A percentile compares a stretch with the other conserved stretches of the same genome.
Conservation (phyloP, 257 asterid genomes). For the Primulina huaijiensis region DNA sequence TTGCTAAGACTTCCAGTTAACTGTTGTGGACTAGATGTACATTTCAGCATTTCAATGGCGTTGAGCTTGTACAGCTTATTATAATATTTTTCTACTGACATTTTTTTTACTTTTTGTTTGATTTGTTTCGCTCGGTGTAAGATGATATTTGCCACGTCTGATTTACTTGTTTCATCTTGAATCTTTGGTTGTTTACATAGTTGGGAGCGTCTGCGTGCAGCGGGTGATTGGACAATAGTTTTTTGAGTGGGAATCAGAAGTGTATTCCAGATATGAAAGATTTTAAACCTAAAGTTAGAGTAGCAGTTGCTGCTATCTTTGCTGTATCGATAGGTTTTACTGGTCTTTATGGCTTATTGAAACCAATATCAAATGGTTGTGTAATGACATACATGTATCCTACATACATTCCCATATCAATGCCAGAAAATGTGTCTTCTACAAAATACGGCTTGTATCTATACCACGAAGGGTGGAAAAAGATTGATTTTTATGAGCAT, state of each 20-base stretch:
- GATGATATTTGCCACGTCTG: background rate
- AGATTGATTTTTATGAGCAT: slow-evolving; percentile 68
- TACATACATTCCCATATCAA: slow-evolving; percentile 75
- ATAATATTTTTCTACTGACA: background rate
- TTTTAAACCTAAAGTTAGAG: slow-evolving; percentile 42
- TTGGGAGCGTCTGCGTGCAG: slow-evolving; percentile 26
- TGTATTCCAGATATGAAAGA: slow-evolving; percentile 31
- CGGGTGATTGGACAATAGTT: slow-evolving; percentile 29
- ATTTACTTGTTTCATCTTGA: background rate
- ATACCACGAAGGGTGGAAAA: slow-evolving; percentile 96
- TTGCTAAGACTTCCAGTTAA: background rate
- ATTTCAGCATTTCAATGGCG: background rate
- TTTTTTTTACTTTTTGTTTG: no score
- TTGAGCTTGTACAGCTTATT: background rate
- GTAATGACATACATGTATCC: slow-evolving; percentile 99
- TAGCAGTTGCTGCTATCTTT: slow-evolving; percentile 43
- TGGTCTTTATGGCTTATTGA: slow-evolving; percentile 56
- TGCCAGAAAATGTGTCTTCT: slow-evolving; percentile 54
- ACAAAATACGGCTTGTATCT: slow-evolving; percentile 62
- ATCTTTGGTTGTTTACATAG: slow-evolving; percentile 12
- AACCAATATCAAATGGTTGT: slow-evolving; percentile 84
- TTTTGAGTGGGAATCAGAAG: slow-evolving; percentile 26
- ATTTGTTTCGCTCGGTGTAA: background rate
- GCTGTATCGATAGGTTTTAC: slow-evolving; percentile 54
- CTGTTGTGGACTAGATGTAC: background rate